phyloP scores from a whole-genome alignment of 2,329 filamentous ascomycete species.

The Ascochyta lentis region DNA sequence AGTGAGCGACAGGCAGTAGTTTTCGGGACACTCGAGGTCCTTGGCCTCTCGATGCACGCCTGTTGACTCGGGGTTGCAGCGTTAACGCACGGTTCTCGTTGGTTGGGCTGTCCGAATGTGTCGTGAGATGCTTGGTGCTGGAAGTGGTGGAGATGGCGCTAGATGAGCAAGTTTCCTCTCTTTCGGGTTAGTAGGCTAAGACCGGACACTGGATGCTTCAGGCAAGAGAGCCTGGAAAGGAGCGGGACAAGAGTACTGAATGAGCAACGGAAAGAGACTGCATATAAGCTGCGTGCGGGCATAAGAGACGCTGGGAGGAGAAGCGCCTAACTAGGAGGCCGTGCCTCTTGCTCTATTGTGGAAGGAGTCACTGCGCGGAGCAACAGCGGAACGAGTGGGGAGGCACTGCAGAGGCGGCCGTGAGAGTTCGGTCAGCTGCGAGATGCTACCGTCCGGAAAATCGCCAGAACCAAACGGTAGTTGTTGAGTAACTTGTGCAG shows the following conservation, averaged over 20 bases:
- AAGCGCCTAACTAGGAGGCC: constrained; percentile 2
- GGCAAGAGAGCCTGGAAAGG: constrained; percentile 7
- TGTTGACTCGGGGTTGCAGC: constrained; percentile 22
- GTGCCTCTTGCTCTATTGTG: constrained; percentile 15
- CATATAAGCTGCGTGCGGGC: background rate
- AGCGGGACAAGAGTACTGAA: constrained; percentile 21
- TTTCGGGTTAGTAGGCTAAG: constrained; percentile 20
- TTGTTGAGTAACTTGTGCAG: constrained; percentile 1
- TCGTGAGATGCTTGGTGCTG: constrained; percentile 26
- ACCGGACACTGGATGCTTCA: constrained; percentile 21
- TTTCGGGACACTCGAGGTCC: constrained; percentile 18
- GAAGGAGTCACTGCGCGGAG: constrained; percentile 18
- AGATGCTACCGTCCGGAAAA: constrained; percentile 11
- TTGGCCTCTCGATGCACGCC: constrained; percentile 21
- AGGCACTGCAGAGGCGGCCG: constrained; percentile 16
- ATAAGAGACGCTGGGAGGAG: background rate
- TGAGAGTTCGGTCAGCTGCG: constrained; percentile 20
- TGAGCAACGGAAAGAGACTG: constrained; percentile 4
- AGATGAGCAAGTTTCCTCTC: constrained; percentile 20
- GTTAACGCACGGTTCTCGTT: constrained; percentile 30
- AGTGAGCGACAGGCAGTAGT: constrained; percentile 18
- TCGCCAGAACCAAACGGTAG: constrained; percentile 1
- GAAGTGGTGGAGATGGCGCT: constrained; percentile 16
- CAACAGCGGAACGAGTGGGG: constrained; percentile 20
- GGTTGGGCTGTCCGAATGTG: constrained; percentile 24